These are phyloP conservation scores for Hibiscus tridactylites DNA, from an alignment of 345 rosid species.

Conservation along the genomic window DNA sequence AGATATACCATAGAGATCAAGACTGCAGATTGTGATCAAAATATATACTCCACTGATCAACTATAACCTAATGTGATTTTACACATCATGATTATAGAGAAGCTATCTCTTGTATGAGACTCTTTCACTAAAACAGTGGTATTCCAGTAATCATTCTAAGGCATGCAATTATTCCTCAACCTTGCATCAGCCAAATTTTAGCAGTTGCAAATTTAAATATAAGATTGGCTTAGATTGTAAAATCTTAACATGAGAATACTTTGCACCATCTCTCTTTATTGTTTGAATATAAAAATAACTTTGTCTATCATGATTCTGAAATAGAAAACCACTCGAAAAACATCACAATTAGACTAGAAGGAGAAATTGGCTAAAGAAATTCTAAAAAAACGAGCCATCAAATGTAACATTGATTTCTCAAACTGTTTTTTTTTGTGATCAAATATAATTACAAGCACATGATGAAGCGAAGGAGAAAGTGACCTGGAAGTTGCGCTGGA, in stretches of 20 bases:
- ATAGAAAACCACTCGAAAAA: background rate
- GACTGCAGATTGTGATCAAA: background rate
- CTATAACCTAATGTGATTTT: background rate
- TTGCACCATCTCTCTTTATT: background rate
- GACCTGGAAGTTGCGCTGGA: slow-evolving; percentile 85
- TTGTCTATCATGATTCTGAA: background rate
- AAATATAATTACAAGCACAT: background rate
- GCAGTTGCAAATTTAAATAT: too few relatives aligned
- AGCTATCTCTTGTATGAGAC: too few relatives aligned
- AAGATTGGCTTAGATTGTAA: too few relatives aligned
- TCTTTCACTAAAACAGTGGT: too few relatives aligned
- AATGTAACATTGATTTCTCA: background rate
- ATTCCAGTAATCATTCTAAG: too few relatives aligned
- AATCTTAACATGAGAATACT: background rate
- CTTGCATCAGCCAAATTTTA: too few relatives aligned
- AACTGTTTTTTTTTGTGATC: background rate
- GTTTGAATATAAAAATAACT: background rate
- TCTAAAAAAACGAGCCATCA: background rate
- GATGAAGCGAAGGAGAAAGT: slow-evolving; percentile 4
- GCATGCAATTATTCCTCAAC: too few relatives aligned
- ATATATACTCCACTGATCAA: background rate
- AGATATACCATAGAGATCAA: background rate
- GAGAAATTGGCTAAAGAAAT: background rate
- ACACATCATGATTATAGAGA: too few relatives aligned
- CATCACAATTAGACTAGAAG: background rate